phyloP scores from a whole-genome alignment of 768 basidiomycete genomes.

The Boletus eberwhitei region DNA sequence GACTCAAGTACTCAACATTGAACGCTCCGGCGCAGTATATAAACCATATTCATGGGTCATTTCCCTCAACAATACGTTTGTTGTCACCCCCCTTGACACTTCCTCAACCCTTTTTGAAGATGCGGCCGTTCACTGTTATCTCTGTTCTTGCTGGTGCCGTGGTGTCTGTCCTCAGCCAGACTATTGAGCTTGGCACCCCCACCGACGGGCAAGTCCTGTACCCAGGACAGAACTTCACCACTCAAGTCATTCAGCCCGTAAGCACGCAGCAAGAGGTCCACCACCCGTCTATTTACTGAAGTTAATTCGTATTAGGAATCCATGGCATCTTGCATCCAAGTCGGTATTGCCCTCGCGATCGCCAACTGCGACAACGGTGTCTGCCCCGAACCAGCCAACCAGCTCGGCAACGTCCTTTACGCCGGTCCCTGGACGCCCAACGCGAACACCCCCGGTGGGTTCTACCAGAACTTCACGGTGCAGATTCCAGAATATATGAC shows the following conservation, averaged over 20 bases:
- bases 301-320: constrained; percentile 12
- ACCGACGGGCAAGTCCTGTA: constrained; percentile 15
- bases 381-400: constrained; percentile 20
- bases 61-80: background rate
- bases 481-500: constrained; percentile 4
- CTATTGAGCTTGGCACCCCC: constrained; percentile 26
- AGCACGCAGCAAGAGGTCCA: background rate
- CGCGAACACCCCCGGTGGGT: constrained; percentile 12
- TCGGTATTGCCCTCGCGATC: constrained; percentile 32
- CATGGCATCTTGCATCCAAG: constrained; percentile 18
- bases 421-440: constrained; percentile 29
- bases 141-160: constrained; percentile 5
- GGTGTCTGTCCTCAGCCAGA: constrained; percentile 22
- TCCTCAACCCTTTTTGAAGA: background rate
- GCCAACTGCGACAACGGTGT: constrained; percentile 15
- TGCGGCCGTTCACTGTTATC: constrained; percentile 16
- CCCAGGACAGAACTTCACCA: constrained; percentile 17
- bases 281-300: background rate
- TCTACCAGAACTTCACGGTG: constrained; percentile 30
- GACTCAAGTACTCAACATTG: too few species aligned
- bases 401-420: constrained; percentile 27
- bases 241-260: constrained; percentile 23
- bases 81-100: background rate
- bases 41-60: background rate
- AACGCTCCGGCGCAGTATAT: background rate